These are phyloP conservation scores for Ramularia endophylla DNA, from an alignment of 2,329 filamentous ascomycete species.

Conservation along the genomic window DNA sequence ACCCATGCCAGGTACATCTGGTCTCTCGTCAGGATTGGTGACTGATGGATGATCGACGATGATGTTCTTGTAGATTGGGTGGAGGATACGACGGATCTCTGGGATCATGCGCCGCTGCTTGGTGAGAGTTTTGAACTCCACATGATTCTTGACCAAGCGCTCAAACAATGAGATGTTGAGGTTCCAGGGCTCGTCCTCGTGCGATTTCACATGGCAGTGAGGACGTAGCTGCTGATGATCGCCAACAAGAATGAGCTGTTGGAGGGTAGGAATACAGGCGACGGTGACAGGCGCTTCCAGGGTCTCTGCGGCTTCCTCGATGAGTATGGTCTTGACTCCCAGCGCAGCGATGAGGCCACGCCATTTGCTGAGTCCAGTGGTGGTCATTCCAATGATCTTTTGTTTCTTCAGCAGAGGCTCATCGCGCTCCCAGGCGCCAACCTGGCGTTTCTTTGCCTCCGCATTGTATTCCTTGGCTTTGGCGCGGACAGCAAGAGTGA, in stretches of 20 bases:
- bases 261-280: slow-evolving; percentile 54
- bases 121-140: slow-evolving; percentile 59
- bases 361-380: slow-evolving; percentile 77
- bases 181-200: slow-evolving; percentile 56
- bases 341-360: slow-evolving; percentile 62
- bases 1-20: slow-evolving; percentile 58
- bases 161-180: slow-evolving; percentile 76
- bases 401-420: slow-evolving; percentile 54
- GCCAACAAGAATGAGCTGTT: slow-evolving; percentile 65
- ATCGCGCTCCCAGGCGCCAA: slow-evolving; percentile 55
- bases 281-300: slow-evolving; percentile 58
- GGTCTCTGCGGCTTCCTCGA: slow-evolving; percentile 77
- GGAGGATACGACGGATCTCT: slow-evolving; percentile 56
- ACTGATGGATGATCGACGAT: slow-evolving; percentile 55
- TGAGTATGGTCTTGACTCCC: slow-evolving; percentile 61
- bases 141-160: slow-evolving; percentile 59
- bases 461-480: slow-evolving; percentile 47
- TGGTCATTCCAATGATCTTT: slow-evolving; percentile 63
- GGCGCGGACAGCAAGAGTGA: slow-evolving; percentile 44
- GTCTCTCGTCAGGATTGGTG: slow-evolving; percentile 37
- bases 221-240: slow-evolving; percentile 76
- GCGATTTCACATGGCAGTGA: slow-evolving; percentile 56
- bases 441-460: slow-evolving; percentile 48
- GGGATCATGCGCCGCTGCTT: slow-evolving; percentile 70
- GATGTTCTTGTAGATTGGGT: slow-evolving; percentile 56